Evolutionary conservation across 2,329 filamentous ascomycete species (phyloP).

Genomic region (Rhynchosporium graminicola): DNA sequence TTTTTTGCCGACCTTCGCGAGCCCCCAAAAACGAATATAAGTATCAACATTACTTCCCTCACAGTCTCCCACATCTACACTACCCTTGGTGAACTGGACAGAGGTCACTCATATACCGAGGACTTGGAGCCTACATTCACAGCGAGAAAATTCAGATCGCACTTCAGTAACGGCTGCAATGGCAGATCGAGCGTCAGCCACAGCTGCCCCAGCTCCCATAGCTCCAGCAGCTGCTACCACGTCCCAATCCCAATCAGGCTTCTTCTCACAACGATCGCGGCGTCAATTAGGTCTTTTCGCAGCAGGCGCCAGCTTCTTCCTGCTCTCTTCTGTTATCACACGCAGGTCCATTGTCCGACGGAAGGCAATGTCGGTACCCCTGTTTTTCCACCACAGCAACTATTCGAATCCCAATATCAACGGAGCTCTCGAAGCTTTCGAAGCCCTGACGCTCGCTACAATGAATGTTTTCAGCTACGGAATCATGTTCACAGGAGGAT

Average conservation of each 20-base stretch:
- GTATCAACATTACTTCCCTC: neutral
- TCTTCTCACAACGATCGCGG: conserved; percentile 39
- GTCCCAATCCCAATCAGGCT: conserved; percentile 28
- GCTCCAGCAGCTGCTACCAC: conserved; percentile 17
- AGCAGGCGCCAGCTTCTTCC: conserved; percentile 74
- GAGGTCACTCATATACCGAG: neutral
- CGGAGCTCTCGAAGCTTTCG: conserved; percentile 71
- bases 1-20: neutral
- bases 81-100: neutral
- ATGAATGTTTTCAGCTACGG: conserved; percentile 78
- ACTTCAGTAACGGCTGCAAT: conserved; percentile 27
- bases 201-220: conserved; percentile 18
- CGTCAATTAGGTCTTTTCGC: conserved; percentile 71
- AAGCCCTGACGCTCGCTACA: conserved; percentile 84
- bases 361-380: conserved; percentile 61
- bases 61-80: neutral
- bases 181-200: conserved; percentile 14
- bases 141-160: conserved; percentile 32
- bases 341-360: conserved; percentile 69
- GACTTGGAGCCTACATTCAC: conserved; percentile 3
- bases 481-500: conserved; percentile 72
- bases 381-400: conserved; percentile 70
- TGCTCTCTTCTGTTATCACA: conserved; percentile 70
- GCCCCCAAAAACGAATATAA: neutral
- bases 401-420: conserved; percentile 54